Conservation (phyloP, 306 rosid species). For the Cucurbita pepo region DNA sequence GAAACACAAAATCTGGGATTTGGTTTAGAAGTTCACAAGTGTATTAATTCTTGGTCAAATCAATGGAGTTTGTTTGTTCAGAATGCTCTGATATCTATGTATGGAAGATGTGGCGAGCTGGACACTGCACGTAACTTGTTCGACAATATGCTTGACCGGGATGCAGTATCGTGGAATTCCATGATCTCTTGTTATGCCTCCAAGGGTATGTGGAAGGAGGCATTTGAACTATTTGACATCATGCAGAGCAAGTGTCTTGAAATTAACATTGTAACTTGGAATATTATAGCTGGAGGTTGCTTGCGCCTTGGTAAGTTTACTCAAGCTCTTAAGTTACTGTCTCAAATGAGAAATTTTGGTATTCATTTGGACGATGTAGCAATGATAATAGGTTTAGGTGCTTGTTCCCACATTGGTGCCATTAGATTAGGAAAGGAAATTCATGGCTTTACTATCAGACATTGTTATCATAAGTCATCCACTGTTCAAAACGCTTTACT, state of each 20-base stretch:
- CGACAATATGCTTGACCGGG: conserved; percentile 49
- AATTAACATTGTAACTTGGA: conserved; percentile 50
- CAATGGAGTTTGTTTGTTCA: conserved; percentile 59
- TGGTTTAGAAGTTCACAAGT: conserved; percentile 54
- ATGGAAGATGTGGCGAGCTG: conserved; percentile 59
- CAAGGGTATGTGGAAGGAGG: conserved; percentile 62
- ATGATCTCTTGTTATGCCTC: conserved; percentile 62
- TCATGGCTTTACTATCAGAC: conserved; percentile 55
- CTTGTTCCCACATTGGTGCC: conserved; percentile 60
- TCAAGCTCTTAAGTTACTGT: conserved; percentile 45
- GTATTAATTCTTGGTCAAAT: conserved; percentile 27
- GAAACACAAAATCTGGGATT: conserved; percentile 35
- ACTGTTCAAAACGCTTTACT: conserved; percentile 54
- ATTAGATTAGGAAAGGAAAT: conserved; percentile 68
- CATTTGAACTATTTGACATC: conserved; percentile 34
- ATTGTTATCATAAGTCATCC: conserved; percentile 22
- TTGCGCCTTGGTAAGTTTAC: conserved; percentile 30
- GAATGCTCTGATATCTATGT: conserved; percentile 76
- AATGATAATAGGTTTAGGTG: conserved; percentile 45
- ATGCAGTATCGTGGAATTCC: conserved; percentile 67
- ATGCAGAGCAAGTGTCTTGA: conserved; percentile 37
- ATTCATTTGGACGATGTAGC: conserved; percentile 49
- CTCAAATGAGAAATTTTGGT: conserved; percentile 42
- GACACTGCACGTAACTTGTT: conserved; percentile 57
- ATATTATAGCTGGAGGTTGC: conserved; percentile 64